These are phyloP conservation scores for Neurospora sp. DNA, from an alignment of 495 filamentous ascomycete genomes.

Conservation along the genomic window DNA sequence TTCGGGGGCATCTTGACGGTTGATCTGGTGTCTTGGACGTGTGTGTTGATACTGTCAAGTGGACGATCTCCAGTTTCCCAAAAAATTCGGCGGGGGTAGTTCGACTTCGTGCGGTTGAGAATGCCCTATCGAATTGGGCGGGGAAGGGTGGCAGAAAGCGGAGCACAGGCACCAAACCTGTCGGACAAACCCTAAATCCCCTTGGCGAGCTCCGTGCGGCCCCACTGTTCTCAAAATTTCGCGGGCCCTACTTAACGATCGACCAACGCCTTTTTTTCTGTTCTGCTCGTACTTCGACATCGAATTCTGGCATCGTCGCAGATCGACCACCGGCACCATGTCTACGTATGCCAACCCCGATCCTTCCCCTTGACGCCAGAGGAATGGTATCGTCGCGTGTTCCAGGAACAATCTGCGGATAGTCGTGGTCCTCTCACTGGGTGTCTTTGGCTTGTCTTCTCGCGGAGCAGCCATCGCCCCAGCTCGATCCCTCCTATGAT, in stretches of 20 bases:
- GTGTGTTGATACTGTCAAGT: conserved; percentile 13
- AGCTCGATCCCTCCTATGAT: conserved; percentile 70
- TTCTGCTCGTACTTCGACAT: conserved; percentile 3
- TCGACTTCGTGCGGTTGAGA: conserved; percentile 16
- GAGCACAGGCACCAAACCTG: conserved; percentile 4
- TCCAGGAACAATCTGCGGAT: conserved; percentile 41
- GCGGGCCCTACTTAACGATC: conserved; percentile 2
- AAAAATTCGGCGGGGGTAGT: conserved; percentile 18
- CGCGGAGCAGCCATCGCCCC: conserved; percentile 35
- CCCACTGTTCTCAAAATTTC: conserved; percentile 14
- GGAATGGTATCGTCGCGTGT: conserved; percentile 46
- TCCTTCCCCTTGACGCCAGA: conserved; percentile 32
- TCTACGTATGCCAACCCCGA: conserved; percentile 52
- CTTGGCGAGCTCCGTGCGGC: conserved; percentile 1
- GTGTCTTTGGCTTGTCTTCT: conserved; percentile 30
- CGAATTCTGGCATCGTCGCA: conserved; percentile 7
- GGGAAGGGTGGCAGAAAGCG: conserved; percentile 15
- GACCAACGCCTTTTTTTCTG: conserved; percentile 11
- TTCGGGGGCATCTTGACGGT: conserved; percentile 67
- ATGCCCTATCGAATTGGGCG: conserved; percentile 20
- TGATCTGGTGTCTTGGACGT: conserved; percentile 12
- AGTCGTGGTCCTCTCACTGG: conserved; percentile 75
- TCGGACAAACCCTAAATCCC: conserved; percentile 23
- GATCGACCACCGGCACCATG: conserved; percentile 41
- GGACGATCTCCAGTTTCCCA: conserved; percentile 4